These are phyloP conservation scores for Rhinocladiella similis DNA, from an alignment of 2,329 filamentous ascomycete genomes.

Conservation along the genomic window DNA sequence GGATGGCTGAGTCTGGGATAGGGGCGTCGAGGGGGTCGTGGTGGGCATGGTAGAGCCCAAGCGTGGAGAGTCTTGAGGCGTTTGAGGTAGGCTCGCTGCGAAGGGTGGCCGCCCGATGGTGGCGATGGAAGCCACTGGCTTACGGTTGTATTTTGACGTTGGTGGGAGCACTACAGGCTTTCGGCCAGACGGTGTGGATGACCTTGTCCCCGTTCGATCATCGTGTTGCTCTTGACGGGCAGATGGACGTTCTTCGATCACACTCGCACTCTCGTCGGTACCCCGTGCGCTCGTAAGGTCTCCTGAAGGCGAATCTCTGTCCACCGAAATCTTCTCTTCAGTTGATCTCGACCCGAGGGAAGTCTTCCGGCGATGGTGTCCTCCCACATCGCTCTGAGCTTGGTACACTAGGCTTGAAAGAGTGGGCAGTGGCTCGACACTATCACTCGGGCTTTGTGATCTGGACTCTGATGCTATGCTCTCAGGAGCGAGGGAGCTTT, in stretches of 20 bases:
- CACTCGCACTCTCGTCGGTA: slow-evolving; percentile 16
- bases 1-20: slow-evolving; percentile 7
- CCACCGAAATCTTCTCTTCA: slow-evolving; percentile 24
- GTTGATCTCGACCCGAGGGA: slow-evolving; percentile 12
- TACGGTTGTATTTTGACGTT: slow-evolving; percentile 30
- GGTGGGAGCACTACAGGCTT: slow-evolving; percentile 20
- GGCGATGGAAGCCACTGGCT: slow-evolving; percentile 18
- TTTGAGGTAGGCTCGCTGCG: slow-evolving; percentile 19
- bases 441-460: slow-evolving; percentile 15
- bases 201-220: slow-evolving; percentile 7
- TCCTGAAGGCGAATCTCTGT: slow-evolving; percentile 5
- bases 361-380: slow-evolving; percentile 15
- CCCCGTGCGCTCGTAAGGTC: slow-evolving; percentile 10
- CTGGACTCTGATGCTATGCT: slow-evolving; percentile 16
- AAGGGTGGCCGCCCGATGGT: slow-evolving; percentile 9
- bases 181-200: slow-evolving; percentile 22
- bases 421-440: slow-evolving; percentile 17
- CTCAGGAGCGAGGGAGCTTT: slow-evolving; percentile 25
- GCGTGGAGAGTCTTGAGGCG: slow-evolving; percentile 23
- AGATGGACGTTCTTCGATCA: slow-evolving; percentile 15
- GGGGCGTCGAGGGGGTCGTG: background rate
- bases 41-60: slow-evolving; percentile 5
- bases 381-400: background rate
- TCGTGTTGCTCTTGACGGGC: slow-evolving; percentile 7
- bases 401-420: slow-evolving; percentile 1